Evolutionary conservation across 345 rosid species (phyloP).

Genomic region (Eucalyptus tenuipes): DNA sequence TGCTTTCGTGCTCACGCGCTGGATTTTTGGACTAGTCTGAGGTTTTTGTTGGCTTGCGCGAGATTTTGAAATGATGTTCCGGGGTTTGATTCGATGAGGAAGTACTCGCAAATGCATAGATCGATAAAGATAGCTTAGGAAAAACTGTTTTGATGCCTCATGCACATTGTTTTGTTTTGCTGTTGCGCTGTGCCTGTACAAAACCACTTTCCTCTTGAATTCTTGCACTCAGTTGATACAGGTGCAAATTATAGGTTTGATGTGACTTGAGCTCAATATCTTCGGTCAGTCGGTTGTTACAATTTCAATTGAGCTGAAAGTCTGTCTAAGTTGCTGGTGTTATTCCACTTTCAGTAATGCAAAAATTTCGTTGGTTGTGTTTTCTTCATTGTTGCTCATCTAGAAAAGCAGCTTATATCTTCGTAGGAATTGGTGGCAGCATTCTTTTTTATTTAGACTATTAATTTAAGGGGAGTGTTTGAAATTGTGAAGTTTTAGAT

Average conservation of each 20-base stretch:
- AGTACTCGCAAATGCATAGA: background rate
- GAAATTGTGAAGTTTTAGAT: background rate
- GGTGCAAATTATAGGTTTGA: background rate
- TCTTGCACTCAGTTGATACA: background rate
- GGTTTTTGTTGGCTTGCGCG: background rate
- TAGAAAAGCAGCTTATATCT: background rate
- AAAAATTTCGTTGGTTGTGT: background rate
- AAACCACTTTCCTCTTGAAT: background rate
- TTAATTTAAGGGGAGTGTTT: background rate
- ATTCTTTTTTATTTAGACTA: background rate
- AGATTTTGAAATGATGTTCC: background rate
- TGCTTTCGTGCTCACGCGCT: background rate
- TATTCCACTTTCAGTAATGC: background rate
- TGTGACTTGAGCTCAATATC: background rate
- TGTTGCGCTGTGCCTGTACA: background rate
- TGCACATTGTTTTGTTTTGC: background rate
- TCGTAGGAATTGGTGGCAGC: background rate
- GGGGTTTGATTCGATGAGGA: background rate
- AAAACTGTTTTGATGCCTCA: background rate
- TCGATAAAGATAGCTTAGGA: background rate
- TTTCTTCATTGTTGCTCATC: background rate
- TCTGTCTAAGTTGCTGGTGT: background rate
- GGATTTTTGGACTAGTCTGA: background rate
- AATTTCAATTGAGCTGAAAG: background rate
- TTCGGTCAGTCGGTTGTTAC: background rate